Evolutionary conservation across 2,329 filamentous ascomycete genomes (phyloP), one percentile per base, ranked within the genome.

Genomic region (Stenocarpella maydis): DNA sequence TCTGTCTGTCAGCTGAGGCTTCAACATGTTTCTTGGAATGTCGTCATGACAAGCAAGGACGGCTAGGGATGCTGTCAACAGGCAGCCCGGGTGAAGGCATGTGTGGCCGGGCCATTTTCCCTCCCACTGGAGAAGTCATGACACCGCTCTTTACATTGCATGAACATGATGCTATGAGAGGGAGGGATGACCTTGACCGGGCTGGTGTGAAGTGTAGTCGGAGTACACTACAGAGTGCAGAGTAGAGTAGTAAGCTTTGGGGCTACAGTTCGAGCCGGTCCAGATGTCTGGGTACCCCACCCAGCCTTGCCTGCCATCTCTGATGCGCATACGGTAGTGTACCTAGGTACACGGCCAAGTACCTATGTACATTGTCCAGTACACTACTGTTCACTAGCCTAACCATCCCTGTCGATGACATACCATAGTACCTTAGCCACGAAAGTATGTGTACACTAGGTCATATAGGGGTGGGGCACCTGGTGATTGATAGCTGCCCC

Each of bases 381-480:
- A n/a, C n/a, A n/a, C n/a, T n/a, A n/a, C n/a, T n/a, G n/a, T n/a
- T 31, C 31, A 39, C n/a, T 55, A 14, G 10, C 2, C 2, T 3
- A 2, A 6, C 5, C n/a, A 61, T 61, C 58, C 58, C 58, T 61
- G 58, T 47, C 41, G 41, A 61, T 61, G 58, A 61, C 58, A 61
- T 61, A 10, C 31, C n/a, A n/a, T n/a, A n/a, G n/a, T n/a, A n/a
- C 9, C 31, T 34, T 34, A 4, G 31, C 31, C 31, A 4, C 4
- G 9, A 9, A 4, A 34, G 31, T 34, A 4, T 34, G 31, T 34
- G n/a, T n/a, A n/a, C n/a, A n/a, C n/a, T n/a, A n/a, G n/a, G n/a
- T n/a, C n/a, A n/a, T n/a, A n/a, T n/a, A n/a, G n/a, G n/a, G n/a
- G n/a, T n/a, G n/a, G n/a, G n/a, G n/a, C n/a, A n/a, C n/a, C n/a